Evolutionary conservation across 768 basidiomycete species (phyloP).

Genomic region (Lactarius tabidus): DNA sequence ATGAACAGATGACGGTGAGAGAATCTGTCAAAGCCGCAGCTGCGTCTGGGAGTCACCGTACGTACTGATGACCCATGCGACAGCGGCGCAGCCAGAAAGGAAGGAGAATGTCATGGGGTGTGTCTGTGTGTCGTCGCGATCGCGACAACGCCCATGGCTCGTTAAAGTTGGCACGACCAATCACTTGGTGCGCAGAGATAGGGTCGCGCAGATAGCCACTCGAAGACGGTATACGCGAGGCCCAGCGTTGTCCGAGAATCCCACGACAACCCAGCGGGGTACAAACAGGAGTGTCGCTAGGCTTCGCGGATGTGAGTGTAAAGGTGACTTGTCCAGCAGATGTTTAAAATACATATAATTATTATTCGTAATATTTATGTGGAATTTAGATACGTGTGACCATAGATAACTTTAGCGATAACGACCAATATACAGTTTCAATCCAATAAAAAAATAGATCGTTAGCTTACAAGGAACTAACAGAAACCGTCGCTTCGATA

Average conservation of each 20-base stretch:
- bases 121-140: conserved; percentile 1
- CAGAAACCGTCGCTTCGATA: background rate
- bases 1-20: background rate
- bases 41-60: background rate
- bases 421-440: too few species aligned
- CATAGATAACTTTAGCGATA: too few species aligned
- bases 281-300: background rate
- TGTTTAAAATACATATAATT: background rate
- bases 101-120: background rate
- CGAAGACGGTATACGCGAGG: background rate
- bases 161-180: conserved; percentile 1
- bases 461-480: too few species aligned
- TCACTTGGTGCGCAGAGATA: background rate
- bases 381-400: too few species aligned
- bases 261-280: conserved; percentile 20
- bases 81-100: background rate
- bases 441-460: too few species aligned
- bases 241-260: background rate
- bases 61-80: background rate
- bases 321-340: background rate
- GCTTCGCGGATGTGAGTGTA: background rate
- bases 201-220: conserved; percentile 2
- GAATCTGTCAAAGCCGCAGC: background rate
- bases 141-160: conserved; percentile 1
- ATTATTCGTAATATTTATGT: background rate